Evolutionary conservation across 129 eudicot genomes (phyloP).

Genomic region (Daucus carota): DNA sequence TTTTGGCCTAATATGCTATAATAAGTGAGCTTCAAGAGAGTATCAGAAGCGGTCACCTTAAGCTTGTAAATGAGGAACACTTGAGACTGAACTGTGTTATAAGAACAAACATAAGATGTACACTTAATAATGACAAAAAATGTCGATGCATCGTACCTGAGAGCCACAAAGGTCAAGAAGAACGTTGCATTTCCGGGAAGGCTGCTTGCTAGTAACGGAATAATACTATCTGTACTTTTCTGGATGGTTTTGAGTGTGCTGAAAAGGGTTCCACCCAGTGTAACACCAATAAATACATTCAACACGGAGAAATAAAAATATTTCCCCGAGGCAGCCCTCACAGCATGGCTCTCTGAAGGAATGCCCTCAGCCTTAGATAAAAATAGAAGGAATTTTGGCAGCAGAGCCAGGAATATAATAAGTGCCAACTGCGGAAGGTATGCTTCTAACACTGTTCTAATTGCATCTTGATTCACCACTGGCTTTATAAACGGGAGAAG

Average conservation of each 20-base stretch:
- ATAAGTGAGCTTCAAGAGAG: background rate
- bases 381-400: conserved; percentile 72
- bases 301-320: conserved; percentile 76
- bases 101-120: background rate
- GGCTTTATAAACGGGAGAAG: conserved; percentile 68
- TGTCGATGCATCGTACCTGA: conserved; percentile 47
- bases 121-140: background rate
- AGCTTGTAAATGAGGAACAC: background rate
- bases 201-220: conserved; percentile 44
- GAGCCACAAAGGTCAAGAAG: conserved; percentile 91
- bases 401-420: conserved; percentile 64
- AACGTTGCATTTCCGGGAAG: conserved; percentile 91
- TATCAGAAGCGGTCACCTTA: background rate
- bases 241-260: conserved; percentile 38
- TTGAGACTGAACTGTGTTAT: background rate
- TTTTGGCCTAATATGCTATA: background rate
- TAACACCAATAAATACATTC: conserved; percentile 93
- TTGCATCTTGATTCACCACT: conserved; percentile 27
- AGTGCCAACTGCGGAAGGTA: conserved; percentile 89
- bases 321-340: conserved; percentile 88
- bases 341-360: conserved; percentile 68
- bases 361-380: conserved; percentile 84
- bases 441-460: conserved; percentile 73
- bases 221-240: conserved; percentile 29
- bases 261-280: conserved; percentile 66